Evolutionary conservation across 164 flowering plant species (phyloP).

Genomic region (Liquidambar formosana): DNA sequence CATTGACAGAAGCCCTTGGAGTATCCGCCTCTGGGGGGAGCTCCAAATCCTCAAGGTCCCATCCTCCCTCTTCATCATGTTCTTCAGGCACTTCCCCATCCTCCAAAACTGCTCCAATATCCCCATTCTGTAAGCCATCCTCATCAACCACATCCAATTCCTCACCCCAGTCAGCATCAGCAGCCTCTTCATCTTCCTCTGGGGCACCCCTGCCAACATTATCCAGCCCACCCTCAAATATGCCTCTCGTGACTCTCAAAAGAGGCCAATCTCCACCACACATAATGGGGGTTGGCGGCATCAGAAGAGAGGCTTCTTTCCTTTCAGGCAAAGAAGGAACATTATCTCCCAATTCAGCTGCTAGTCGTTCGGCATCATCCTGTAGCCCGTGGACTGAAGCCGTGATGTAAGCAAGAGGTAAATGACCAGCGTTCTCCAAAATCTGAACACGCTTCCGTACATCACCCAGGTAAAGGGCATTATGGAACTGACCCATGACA

Average conservation of each 20-base stretch:
- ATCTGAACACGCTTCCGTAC: constrained; percentile 78
- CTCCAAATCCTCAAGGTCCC: constrained; percentile 75
- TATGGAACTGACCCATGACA: constrained; percentile 93
- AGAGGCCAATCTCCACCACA: constrained; percentile 79
- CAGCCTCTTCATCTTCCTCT: constrained; percentile 71
- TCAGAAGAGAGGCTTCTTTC: constrained; percentile 60
- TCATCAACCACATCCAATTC: constrained; percentile 69
- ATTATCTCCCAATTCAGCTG: constrained; percentile 65
- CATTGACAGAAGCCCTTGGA: constrained; percentile 46
- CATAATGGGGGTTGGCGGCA: constrained; percentile 73
- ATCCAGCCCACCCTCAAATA: constrained; percentile 82
- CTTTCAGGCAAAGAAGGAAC: constrained; percentile 59
- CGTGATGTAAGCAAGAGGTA: constrained; percentile 88
- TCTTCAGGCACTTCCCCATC: constrained; percentile 66
- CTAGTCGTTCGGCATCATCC: constrained; percentile 66
- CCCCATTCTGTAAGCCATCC: constrained; percentile 63
- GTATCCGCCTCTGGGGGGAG: constrained; percentile 64
- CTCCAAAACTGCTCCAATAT: constrained; percentile 41
- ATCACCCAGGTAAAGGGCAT: constrained; percentile 89
- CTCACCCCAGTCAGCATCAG: constrained; percentile 79
- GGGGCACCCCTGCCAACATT: constrained; percentile 38
- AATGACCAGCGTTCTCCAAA: constrained; percentile 76
- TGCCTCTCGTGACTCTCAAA: constrained; percentile 77
- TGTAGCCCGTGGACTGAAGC: constrained; percentile 77
- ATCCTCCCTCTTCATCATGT: constrained; percentile 68